phyloP scores from a whole-genome alignment of 805 yeast species.

The Wickerhamomyces chaumierensis region DNA sequence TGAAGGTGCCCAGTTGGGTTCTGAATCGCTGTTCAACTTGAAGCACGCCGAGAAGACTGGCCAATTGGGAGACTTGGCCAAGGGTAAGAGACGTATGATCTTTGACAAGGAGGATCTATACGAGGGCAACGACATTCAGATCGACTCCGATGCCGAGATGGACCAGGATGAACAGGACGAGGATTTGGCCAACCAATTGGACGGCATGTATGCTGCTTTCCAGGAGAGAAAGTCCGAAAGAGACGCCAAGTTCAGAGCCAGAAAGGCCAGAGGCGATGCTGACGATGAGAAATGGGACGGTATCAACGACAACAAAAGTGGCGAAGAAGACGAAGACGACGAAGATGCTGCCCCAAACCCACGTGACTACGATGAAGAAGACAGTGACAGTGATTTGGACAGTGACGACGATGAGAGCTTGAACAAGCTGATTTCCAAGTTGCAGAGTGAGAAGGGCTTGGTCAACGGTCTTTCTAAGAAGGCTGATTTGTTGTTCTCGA shows the following conservation, averaged over 20 bases:
- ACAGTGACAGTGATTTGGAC: conserved; percentile 27
- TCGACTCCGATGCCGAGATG: conserved; percentile 33
- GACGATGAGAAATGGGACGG: conserved; percentile 77
- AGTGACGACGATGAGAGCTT: conserved; percentile 69
- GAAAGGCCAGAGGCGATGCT: conserved; percentile 62
- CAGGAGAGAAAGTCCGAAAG: conserved; percentile 58
- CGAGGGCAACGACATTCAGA: conserved; percentile 45
- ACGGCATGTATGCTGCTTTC: conserved; percentile 66
- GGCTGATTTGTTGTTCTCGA: conserved; percentile 36
- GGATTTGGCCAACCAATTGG: conserved; percentile 70
- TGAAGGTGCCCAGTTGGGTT: conserved; percentile 77
- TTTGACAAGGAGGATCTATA: conserved; percentile 44
- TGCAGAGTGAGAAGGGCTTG: conserved; percentile 31
- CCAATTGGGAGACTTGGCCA: conserved; percentile 55
- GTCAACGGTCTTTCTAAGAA: conserved; percentile 25
- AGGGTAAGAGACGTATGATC: conserved; percentile 61
- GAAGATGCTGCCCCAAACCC: conserved; percentile 11
- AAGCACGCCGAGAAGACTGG: conserved; percentile 86
- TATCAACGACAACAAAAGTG: conserved; percentile 34
- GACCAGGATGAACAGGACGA: conserved; percentile 38
- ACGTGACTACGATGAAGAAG: conserved; percentile 31
- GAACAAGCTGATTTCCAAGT: conserved; percentile 42
- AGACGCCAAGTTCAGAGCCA: conserved; percentile 60
- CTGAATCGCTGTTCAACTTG: conserved; percentile 72
- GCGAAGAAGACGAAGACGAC: conserved; percentile 19